These are phyloP conservation scores for Agaricus bisporus DNA, from an alignment of 768 basidiomycete genomes.

Conservation along the genomic window DNA sequence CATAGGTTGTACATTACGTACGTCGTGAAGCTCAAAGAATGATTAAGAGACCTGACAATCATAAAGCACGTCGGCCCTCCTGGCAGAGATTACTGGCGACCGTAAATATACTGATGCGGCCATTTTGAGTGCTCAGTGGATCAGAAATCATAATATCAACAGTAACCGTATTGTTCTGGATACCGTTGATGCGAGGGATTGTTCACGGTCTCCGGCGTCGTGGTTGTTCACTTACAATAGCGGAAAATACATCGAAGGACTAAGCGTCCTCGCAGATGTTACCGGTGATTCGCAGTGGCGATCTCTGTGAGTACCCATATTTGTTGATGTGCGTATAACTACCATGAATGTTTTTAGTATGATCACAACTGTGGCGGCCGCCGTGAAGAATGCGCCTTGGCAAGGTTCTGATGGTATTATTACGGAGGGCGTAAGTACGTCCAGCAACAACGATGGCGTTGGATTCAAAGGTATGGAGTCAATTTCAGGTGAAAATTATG, in stretches of 20 bases:
- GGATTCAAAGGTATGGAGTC: slow-evolving; percentile 42
- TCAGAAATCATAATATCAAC: slow-evolving; percentile 39
- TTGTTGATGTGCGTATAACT: background rate
- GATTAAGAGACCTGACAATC: background rate
- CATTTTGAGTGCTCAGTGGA: slow-evolving; percentile 41
- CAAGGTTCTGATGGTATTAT: slow-evolving; percentile 44
- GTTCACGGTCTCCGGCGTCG: slow-evolving; percentile 35
- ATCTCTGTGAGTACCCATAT: slow-evolving; percentile 26
- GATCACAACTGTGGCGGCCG: slow-evolving; percentile 27
- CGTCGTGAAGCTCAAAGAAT: slow-evolving; percentile 6
- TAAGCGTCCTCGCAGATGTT: slow-evolving; percentile 37
- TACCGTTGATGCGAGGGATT: slow-evolving; percentile 39
- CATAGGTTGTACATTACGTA: slow-evolving; percentile 35
- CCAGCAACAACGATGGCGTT: slow-evolving; percentile 37
- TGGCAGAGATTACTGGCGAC: slow-evolving; percentile 39
- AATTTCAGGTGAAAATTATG: background rate
- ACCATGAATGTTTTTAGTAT: slow-evolving; percentile 4
- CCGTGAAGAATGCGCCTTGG: slow-evolving; percentile 40
- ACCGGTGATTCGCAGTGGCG: slow-evolving; percentile 37
- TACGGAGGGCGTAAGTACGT: slow-evolving; percentile 40
- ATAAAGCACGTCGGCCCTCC: slow-evolving; percentile 40
- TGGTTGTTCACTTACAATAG: slow-evolving; percentile 52
- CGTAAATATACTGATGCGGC: slow-evolving; percentile 41
- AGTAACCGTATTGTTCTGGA: slow-evolving; percentile 37
- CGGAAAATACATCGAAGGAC: slow-evolving; percentile 48